Evolutionary conservation across 352 stramenopile genomes (phyloP), one percentile per base, ranked within the genome.

Genomic region (Stephanocyclus meneghinianus): DNA sequence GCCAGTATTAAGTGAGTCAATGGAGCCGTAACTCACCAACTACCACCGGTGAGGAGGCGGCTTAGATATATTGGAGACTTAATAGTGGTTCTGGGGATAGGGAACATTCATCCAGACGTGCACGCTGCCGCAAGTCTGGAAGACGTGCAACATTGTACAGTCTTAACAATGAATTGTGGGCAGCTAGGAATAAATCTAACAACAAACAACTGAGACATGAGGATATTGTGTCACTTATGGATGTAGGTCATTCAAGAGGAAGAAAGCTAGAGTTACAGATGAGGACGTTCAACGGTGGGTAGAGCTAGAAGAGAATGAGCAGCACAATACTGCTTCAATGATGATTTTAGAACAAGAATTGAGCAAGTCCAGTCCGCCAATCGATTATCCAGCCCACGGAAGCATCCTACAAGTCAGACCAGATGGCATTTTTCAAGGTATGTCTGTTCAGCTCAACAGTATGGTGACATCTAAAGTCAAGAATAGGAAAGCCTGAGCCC

Each of bases 381-480:
- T 26, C 21, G 21, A 26, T 26, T 26, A 56, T 21, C 48, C 18
- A 8, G 7, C 18, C 10, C 16, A 18, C n/a, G 51, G 51, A 21
- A 26, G 6, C 10, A 8, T 60, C 3, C 16, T 8, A 26, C 9
- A 60, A 16, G n/a, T 40, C 32, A 10, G 51, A 3, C 51, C 69
- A 21, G 57, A 69, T 7, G 69, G 69, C 2, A 45, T 32, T 7
- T 32, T 62, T 0, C 35, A 48, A 42, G 29, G 15, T 8, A 60
- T 71, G 48, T 61, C 8, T 2, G 1, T 61, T 16, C 63, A 71
- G 32, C 11, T 71, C 1, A 71, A 71, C 35, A 26, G 32, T 3
- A 50, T 61, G 30, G 15, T 13, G 3, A 71, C 45, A 18, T 16
- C 2, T 10, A 45, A 35, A 30, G 29, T 32, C n/a, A 21, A n/a